Base-by-base conservation (phyloP, 495 filamentous ascomycete species). In the Oidiodendron maius region DNA sequence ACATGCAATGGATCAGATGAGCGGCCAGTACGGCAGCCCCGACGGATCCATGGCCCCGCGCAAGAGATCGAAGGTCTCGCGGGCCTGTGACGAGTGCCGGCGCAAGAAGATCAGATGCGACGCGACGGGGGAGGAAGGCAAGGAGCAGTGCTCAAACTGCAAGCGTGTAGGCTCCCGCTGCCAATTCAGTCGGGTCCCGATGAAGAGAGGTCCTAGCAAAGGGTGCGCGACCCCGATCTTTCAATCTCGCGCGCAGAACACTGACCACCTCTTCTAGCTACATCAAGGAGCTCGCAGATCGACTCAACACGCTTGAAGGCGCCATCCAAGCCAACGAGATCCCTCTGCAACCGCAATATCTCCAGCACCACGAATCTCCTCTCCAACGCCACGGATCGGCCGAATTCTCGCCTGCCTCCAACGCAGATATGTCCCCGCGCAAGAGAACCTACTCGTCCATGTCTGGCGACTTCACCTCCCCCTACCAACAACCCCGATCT, bases 21-120 rank as follows among this genome's bases (percentile, higher is more conserved):
- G 26, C 20, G 44, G 42, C n/a, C 48, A 40, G 24, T 58, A 52
- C 40, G 38, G 22, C n/a, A 11, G 26, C 1, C 37, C 47, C 21
- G 58, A 57, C 36, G 51, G 44, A 34, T 50, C 53, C 17, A 86
- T 79, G 39, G 81, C 86, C 9, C 84, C 85, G 0, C 71, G 86
- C 46, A 95, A 95, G 62, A 74, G 91, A 50, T 87, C 86, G 0
- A 97, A 97, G 66, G 90, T 95, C 0, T 96, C 91, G 2, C 75
- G 91, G 21, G 91, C 91, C 1, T 97, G 91, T 54, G 91, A 97
- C 65, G 91, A 97, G 60, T 97, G 91, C 60, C 78, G 91, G 41
- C 78, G 91, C 43, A 97, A 96, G 64, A 97, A 97, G 83, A 90
- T 96, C 53, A 87, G 90, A 58, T 97, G 91, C 57, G 91, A 96